Evolutionary conservation across 306 rosid species (phyloP).

Genomic region (Pachyrhizus erosus): DNA sequence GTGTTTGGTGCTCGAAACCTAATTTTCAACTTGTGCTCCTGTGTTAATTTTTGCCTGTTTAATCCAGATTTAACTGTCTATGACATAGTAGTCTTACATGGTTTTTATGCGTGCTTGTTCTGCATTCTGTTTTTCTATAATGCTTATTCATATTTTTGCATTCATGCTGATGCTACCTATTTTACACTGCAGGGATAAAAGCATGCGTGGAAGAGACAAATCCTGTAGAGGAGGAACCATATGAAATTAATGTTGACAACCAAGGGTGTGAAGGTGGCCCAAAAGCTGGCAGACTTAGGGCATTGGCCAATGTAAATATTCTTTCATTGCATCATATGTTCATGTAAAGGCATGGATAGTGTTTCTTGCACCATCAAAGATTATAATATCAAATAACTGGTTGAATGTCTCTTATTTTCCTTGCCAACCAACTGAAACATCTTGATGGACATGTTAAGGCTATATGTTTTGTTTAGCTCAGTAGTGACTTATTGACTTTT

Average conservation of each 20-base stretch:
- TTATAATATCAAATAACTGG: slow-evolving; percentile 24
- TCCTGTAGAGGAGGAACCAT: slow-evolving; percentile 75
- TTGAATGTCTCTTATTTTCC: slow-evolving; percentile 8
- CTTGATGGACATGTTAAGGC: slow-evolving; percentile 17
- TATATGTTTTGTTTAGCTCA: slow-evolving; percentile 20
- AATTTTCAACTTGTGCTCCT: not conserved
- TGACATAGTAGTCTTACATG: not conserved
- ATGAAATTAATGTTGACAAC: slow-evolving; percentile 81
- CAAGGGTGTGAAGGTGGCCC: slow-evolving; percentile 85
- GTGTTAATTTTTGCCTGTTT: not conserved
- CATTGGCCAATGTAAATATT: slow-evolving; percentile 60
- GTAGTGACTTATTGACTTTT: not conserved
- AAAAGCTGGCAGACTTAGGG: slow-evolving; percentile 78
- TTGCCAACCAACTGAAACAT: slow-evolving; percentile 22
- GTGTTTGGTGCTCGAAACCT: not conserved
- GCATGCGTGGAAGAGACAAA: slow-evolving; percentile 65
- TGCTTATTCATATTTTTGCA: slow-evolving; percentile 16
- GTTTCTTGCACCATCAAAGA: slow-evolving; percentile 8
- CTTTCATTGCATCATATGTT: slow-evolving; percentile 24
- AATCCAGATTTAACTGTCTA: not conserved
- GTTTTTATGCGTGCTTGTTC: not conserved
- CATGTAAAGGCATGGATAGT: slow-evolving; percentile 28
- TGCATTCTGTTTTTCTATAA: not conserved
- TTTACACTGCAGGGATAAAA: slow-evolving; percentile 74
- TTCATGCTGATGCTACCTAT: slow-evolving; percentile 19